Percentiles rank a stretch among this genome's conserved stretches.
phyloP scores from a whole-genome alignment of 2,329 filamentous ascomycete genomes.

The Albifimbria verrucaria region DNA sequence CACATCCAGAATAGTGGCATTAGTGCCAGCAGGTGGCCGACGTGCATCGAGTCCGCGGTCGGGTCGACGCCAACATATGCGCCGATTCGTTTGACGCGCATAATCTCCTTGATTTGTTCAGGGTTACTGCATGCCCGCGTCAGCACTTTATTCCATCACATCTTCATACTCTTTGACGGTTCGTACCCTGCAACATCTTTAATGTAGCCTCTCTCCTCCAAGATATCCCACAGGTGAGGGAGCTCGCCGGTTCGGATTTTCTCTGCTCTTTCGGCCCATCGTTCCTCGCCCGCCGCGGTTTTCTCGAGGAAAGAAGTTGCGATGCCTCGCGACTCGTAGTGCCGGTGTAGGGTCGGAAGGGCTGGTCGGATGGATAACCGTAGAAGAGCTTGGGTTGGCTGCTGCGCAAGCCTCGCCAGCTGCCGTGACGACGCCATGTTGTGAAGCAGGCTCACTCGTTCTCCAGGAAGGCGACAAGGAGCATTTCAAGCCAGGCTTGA shows the following conservation, averaged over 20 bases:
- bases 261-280: constrained; percentile 47
- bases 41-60: constrained; percentile 73
- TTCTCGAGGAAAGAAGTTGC: constrained; percentile 42
- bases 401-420: constrained; percentile 19
- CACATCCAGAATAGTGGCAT: constrained; percentile 87
- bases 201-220: constrained; percentile 70
- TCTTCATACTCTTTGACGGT: too few species aligned
- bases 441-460: not conserved
- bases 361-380: not conserved
- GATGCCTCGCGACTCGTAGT: constrained; percentile 30
- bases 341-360: not conserved
- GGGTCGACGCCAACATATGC: constrained; percentile 82
- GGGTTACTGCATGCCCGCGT: constrained; percentile 36
- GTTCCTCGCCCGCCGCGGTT: constrained; percentile 33
- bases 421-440: not conserved
- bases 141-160: too few species aligned
- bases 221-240: constrained; percentile 56
- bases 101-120: constrained; percentile 56
- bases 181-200: constrained; percentile 72
- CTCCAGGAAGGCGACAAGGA: not conserved
- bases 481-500: not conserved
- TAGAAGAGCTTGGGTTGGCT: constrained; percentile 8
- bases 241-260: constrained; percentile 47
- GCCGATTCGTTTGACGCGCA: constrained; percentile 64
- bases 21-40: constrained; percentile 76